Percentiles rank a stretch among this genome's conserved stretches.
Evolutionary conservation across 257 asterid species (phyloP).

Genomic region (Capsicum chinense): DNA sequence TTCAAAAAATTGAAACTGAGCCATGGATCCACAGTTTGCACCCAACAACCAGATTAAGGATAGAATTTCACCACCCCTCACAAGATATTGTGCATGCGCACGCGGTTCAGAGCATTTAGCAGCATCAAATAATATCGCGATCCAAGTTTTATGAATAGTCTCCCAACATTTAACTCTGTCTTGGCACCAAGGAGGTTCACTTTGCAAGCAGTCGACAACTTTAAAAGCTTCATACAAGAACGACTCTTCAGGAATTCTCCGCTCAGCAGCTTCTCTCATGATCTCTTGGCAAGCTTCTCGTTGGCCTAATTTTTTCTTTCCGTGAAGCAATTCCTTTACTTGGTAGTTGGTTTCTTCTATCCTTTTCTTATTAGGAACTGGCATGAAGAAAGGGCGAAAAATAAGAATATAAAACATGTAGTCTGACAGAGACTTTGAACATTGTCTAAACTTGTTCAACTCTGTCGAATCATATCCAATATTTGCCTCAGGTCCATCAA

Average conservation of each 20-base stretch:
- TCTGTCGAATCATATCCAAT: neutral
- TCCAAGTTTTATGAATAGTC: neutral
- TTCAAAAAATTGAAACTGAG: constrained; percentile 12
- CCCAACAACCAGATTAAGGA: constrained; percentile 24
- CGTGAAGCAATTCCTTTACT: neutral
- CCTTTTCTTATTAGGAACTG: neutral
- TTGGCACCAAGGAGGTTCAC: neutral
- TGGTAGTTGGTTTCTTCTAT: constrained; percentile 3
- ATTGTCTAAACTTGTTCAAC: neutral
- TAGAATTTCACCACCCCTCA: constrained; percentile 13
- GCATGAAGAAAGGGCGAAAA: constrained; percentile 23
- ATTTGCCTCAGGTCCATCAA: neutral
- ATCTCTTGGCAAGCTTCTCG: neutral
- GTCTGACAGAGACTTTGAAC: constrained; percentile 19
- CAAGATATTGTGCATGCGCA: constrained; percentile 20
- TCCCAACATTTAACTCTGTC: constrained; percentile 13
- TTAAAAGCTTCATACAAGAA: constrained; percentile 2
- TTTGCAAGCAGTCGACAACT: neutral
- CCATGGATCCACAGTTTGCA: constrained; percentile 24
- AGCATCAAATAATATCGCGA: constrained; percentile 1
- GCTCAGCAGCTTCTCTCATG: neutral
- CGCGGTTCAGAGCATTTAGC: constrained; percentile 3
- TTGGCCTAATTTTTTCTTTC: neutral
- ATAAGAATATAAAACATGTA: constrained; percentile 23
- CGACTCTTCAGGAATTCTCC: neutral